Base-by-base conservation (phyloP, 192 early-diverging fungal species). In the Coemansia sp. region DNA sequence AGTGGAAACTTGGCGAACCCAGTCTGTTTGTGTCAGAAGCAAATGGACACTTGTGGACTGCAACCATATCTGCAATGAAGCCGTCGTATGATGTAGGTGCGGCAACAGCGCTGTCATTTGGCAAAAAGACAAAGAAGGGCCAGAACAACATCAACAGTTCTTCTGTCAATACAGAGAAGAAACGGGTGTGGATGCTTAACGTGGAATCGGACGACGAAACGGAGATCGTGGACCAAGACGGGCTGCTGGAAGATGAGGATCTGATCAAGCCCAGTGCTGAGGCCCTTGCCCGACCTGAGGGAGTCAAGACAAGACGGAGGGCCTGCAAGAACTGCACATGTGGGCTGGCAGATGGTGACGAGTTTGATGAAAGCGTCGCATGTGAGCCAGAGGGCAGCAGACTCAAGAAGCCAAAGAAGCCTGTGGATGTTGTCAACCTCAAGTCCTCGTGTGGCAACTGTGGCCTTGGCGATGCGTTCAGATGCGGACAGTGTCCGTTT, bases 281-380 rank as follows among this genome's bases (percentile, higher is more conserved):
- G 37, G 71, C 84, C 51, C 77, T 91, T 45, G 70, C 81, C 21
- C 85, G 90, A 32, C 91, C 92, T 6, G 89, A 88, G 49, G 91
- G 91, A 54, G 90, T 88, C 78, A 86, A 85, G 76, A 83, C 91
- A 39, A 92, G 91, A 72, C 82, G 88, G 66, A 98, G 95, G 84
- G 93, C 96, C 18, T 99, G 97, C 87, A 99, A 99, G 85, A 95
- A 97, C 83, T 99, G 97, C 76, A 89, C 89, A 9, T 99, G 97
- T 71, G 95, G 97, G 8, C 87, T 90, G 48, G 94, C 94, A 12
- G 91, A 94, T 36, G 86, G 90, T 49, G 86, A 85, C 46, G 93
- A 91, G 52, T 80, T 77, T 8, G 88, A 85, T 37, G 81, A 79
- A 42, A 67, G 70, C 19, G 52, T 22, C 21, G 76, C 61, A 19